Evolutionary conservation across 2,329 filamentous ascomycete species (phyloP).

Genomic region (Colletotrichum caudatum): DNA sequence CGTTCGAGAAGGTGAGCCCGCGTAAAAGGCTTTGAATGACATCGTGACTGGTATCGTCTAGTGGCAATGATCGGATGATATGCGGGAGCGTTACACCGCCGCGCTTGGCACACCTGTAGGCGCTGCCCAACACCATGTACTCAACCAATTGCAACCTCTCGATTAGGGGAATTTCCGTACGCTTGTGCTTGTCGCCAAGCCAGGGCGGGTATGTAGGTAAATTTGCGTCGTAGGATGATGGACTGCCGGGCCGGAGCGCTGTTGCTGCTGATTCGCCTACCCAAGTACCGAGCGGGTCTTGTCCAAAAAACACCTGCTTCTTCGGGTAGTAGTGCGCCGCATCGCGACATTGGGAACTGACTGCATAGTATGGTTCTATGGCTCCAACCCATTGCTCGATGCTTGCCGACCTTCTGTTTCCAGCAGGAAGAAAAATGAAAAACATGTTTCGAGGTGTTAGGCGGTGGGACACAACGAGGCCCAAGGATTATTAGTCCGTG

Average conservation of each 20-base stretch:
- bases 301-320: constrained; percentile 36
- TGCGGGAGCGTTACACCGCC: constrained; percentile 34
- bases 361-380: constrained; percentile 1
- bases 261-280: constrained; percentile 22
- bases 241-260: constrained; percentile 34
- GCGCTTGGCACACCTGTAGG: constrained; percentile 27
- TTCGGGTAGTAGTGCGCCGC: constrained; percentile 33
- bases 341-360: constrained; percentile 28
- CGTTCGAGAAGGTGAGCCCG: constrained; percentile 32
- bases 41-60: constrained; percentile 23
- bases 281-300: constrained; percentile 31
- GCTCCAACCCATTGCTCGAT: neutral
- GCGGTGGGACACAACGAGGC: constrained; percentile 17
- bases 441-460: constrained; percentile 20
- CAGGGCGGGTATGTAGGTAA: constrained; percentile 35
- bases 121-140: constrained; percentile 27
- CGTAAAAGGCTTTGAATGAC: constrained; percentile 26
- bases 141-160: constrained; percentile 5
- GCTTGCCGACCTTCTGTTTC: constrained; percentile 31
- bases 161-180: constrained; percentile 14
- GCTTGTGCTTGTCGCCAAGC: constrained; percentile 33
- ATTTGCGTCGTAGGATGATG: constrained; percentile 33
- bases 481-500: neutral
- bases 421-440: constrained; percentile 12
- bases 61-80: constrained; percentile 4